Percentiles rank a stretch among this genome's conserved stretches.
These are phyloP conservation scores for Candida ficus DNA, from an alignment of 805 yeast species.

Conservation along the genomic window DNA sequence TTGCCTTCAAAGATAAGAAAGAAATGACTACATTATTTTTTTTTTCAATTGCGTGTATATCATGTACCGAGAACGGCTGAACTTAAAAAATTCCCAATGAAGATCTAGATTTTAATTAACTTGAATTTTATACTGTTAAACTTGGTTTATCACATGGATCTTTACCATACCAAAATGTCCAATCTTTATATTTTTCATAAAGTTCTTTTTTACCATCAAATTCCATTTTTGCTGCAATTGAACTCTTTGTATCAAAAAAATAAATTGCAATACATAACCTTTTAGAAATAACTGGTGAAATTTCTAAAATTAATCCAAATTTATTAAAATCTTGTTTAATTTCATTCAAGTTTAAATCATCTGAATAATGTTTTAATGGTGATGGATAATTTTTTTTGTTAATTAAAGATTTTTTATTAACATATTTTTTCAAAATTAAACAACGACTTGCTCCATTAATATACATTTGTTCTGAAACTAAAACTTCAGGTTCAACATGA, in stretches of 20 bases:
- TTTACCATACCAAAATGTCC: slow-evolving; percentile 63
- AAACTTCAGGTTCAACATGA: slow-evolving; percentile 16
- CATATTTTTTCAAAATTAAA: slow-evolving; percentile 41
- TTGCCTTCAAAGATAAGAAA: background rate
- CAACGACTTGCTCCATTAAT: slow-evolving; percentile 50
- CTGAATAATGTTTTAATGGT: slow-evolving; percentile 37
- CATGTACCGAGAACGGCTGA: too few species aligned
- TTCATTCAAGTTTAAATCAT: slow-evolving; percentile 37
- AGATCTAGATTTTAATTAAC: background rate
- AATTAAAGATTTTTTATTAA: slow-evolving; percentile 20
- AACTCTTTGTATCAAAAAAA: slow-evolving; percentile 52
- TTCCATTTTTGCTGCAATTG: slow-evolving; percentile 51
- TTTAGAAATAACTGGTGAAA: slow-evolving; percentile 62
- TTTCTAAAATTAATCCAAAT: slow-evolving; percentile 58
- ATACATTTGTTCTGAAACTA: slow-evolving; percentile 28
- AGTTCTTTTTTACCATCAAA: slow-evolving; percentile 32
- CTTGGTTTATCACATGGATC: slow-evolving; percentile 63
- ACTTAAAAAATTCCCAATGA: background rate
- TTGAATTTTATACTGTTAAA: slow-evolving; percentile 7
- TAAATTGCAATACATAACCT: slow-evolving; percentile 58
- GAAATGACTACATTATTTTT: background rate
- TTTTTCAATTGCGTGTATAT: too few species aligned
- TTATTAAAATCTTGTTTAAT: slow-evolving; percentile 44
- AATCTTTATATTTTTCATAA: slow-evolving; percentile 43
- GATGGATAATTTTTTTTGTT: slow-evolving; percentile 32